These are phyloP conservation scores for Cyberlindnera japonica DNA, from an alignment of 805 yeast genomes.

Conservation along the genomic window DNA sequence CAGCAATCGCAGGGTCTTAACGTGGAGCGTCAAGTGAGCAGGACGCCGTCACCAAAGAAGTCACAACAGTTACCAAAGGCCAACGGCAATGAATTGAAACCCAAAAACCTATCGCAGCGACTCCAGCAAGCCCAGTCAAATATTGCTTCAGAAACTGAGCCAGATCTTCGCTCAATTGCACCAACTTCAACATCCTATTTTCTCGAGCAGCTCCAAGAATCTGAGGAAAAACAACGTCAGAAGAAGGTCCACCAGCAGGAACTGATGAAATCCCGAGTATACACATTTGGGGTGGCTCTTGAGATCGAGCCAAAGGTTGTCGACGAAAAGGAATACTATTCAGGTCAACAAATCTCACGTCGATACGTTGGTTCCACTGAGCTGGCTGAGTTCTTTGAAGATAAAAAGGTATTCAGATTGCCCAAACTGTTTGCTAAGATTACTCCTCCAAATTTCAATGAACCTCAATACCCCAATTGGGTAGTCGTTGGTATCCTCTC, in stretches of 20 bases:
- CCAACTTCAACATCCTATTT: constrained; percentile 31
- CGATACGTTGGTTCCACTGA: constrained; percentile 42
- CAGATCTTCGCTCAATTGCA: constrained; percentile 11
- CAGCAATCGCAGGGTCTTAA: not conserved
- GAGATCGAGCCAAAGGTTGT: constrained; percentile 30
- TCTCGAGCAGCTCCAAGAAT: constrained; percentile 27
- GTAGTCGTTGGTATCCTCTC: constrained; percentile 70
- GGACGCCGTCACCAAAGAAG: constrained; percentile 17
- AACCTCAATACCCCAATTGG: constrained; percentile 75
- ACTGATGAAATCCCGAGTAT: constrained; percentile 35
- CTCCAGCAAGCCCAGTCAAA: not conserved
- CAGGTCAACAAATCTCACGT: constrained; percentile 40
- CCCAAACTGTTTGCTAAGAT: constrained; percentile 62
- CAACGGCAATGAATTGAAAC: not conserved
- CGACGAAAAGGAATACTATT: constrained; percentile 43
- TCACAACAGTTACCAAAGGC: not conserved
- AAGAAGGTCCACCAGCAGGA: constrained; percentile 23
- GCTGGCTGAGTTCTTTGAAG: constrained; percentile 38
- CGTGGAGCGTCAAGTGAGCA: constrained; percentile 6
- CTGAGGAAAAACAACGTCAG: constrained; percentile 26
- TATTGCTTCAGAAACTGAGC: not conserved
- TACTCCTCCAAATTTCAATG: constrained; percentile 60
- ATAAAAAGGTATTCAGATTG: constrained; percentile 53
- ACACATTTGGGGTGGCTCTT: constrained; percentile 33
- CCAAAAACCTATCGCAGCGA: constrained; percentile 4